Evolutionary conservation across 2,329 filamentous ascomycete species (phyloP).

Genomic region (Coniochaeta pulveracea): DNA sequence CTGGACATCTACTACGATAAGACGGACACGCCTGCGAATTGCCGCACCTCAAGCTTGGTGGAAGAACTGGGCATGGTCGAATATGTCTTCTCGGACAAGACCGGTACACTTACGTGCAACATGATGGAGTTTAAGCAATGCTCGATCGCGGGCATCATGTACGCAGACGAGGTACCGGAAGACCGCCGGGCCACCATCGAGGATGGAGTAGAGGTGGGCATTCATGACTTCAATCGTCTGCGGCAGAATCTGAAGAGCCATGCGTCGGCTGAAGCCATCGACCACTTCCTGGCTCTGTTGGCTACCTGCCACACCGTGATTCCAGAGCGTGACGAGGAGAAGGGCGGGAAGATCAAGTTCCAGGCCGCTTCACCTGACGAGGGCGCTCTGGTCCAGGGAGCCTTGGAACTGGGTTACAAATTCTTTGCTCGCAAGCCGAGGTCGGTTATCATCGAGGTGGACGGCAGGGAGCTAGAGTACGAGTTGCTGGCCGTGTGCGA

Average conservation of each 20-base stretch:
- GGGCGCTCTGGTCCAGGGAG: constrained; percentile 90
- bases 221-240: constrained; percentile 75
- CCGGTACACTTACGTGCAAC: constrained; percentile 93
- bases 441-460: constrained; percentile 72
- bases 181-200: constrained; percentile 72
- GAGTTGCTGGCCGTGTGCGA: constrained; percentile 94
- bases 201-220: constrained; percentile 65
- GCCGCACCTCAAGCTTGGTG: constrained; percentile 88
- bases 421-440: constrained; percentile 86
- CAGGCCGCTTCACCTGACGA: constrained; percentile 97
- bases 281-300: constrained; percentile 81
- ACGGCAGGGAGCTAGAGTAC: constrained; percentile 66
- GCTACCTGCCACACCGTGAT: constrained; percentile 96
- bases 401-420: constrained; percentile 72
- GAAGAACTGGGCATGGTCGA: constrained; percentile 97
- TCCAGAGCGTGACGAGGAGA: constrained; percentile 73
- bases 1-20: constrained; percentile 96
- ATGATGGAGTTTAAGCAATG: constrained; percentile 98
- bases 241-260: constrained; percentile 55
- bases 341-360: constrained; percentile 79
- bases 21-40: constrained; percentile 90
- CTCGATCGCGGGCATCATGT: constrained; percentile 86
- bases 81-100: constrained; percentile 98
- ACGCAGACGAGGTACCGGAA: constrained; percentile 84
- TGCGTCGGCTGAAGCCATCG: constrained; percentile 36